Base-by-base conservation (phyloP, 176 grass and related monocot genomes). In the Puya raimondii region DNA sequence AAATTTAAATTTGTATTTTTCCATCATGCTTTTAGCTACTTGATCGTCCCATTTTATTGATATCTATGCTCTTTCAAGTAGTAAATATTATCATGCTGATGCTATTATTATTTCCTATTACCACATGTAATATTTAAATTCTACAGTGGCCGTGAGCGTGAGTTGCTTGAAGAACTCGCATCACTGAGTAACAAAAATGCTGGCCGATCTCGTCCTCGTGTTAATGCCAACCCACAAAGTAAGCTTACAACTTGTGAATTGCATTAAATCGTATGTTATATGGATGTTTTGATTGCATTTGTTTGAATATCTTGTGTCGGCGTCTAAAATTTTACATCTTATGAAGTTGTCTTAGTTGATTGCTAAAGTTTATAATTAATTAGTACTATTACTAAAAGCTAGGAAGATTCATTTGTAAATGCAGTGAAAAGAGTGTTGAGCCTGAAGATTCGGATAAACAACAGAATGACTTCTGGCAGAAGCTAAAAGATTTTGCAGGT, bases 401-500 rank as follows among this genome's bases (percentile, higher is more conserved):
- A 53, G 52, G 20, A 27, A n/a, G 10, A 61, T 18, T 3, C 17
- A 51, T 70, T 13, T 83, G 25, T 71, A 12, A 13, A 73, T 85
- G 61, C 81, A 90, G 86, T 20, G 58, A 79, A 83, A 73, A 74
- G 47, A 70, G 66, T 14, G 23, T 53, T 48, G 72, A 68, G 63
- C 47, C 80, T 80, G 84, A 85, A 76, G 67, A 79, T 63, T 54
- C 76, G 49, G 71, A 72, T 71, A 65, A 84, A 79, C 23, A 80
- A 69, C 81, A 92, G 63, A 79, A 59, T 79, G 86, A 90, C 65
- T 78, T 88, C 69, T 92, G 91, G 89, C 85, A 97, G 76, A 78
- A 91, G 79, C 76, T 97, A 78, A 78, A 82, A 86, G 81, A 89
- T 74, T 97, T 97, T 88, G 89, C 82, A 47, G 86, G 93, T 97